Evolutionary conservation across 768 basidiomycete species (phyloP), one percentile per base, ranked within the genome.

Genomic region (Clitopilus hobsonii): DNA sequence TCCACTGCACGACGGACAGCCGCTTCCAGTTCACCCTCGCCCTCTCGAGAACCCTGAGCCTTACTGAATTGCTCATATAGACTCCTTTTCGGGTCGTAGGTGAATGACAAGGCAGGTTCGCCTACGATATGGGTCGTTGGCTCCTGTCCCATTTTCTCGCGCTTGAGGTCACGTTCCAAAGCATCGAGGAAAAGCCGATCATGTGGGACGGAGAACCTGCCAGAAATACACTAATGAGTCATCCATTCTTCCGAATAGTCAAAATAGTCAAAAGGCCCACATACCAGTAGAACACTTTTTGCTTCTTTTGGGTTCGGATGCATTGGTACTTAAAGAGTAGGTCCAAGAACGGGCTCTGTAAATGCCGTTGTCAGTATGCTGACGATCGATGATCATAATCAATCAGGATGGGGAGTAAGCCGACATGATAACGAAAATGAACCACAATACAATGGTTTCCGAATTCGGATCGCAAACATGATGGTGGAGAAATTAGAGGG

Each of bases 211-310:
- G 94, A 95, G 74, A 93, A 97, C 93, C 92, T 95, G 66, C 5
- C 51, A 23, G 41, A 23, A 55, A 45, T 22, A 54, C 27, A 2
- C 2, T 54, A 7, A 52, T 28, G 29, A 26, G 48, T n/a, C 48
- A 16, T 53, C 28, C 45, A 6, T n/a, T 45, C 3, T 18, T 24
- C 41, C 51, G 54, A n/a, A n/a, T n/a, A n/a, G n/a, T 16, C 58
- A 55, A 27, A 53, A 14, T 23, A 26, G 52, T 54, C 16, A 38
- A 27, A 30, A 49, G 29, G 38, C 32, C 20, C 23, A 74, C 86
- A 53, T 61, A 91, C 94, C 95, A 98, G 69, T 91, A 97, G 66
- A 97, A 98, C n/a, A 98, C 95, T 69, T 98, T 94, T 74, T 96
- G 95, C 74, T 97, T 98, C 80, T 97, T 98, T 69, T 98, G 95